A percentile compares a stretch with the other conserved stretches of the same genome.
phyloP scores from a whole-genome alignment of 2,329 filamentous ascomycete species.

The Colletotrichum acutatum region DNA sequence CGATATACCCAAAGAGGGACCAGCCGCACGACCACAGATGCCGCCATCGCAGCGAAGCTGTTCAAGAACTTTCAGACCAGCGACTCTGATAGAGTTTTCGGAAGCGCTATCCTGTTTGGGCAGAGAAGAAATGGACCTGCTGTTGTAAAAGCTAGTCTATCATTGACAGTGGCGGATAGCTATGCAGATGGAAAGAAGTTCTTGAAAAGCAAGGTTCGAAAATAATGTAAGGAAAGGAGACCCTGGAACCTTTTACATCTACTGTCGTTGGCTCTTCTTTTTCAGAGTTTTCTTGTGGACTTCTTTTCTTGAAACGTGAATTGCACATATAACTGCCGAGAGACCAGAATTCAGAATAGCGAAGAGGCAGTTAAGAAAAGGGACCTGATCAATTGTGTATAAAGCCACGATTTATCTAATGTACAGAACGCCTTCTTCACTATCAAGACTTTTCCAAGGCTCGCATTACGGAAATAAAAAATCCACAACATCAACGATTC shows the following conservation, averaged over 20 bases:
- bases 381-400: not conserved
- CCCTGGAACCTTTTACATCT: not conserved
- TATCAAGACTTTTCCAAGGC: not conserved
- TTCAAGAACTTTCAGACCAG: not conserved
- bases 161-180: not conserved
- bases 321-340: no score
- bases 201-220: not conserved
- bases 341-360: no score
- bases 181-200: not conserved
- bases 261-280: no score
- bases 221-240: not conserved
- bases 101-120: not conserved
- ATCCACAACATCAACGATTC: no score
- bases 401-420: not conserved
- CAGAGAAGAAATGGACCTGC: not conserved
- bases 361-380: not conserved
- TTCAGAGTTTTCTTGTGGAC: no score
- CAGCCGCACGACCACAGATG: not conserved
- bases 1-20: constrained; percentile 25
- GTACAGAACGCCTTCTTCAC: not conserved
- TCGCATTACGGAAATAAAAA: not conserved
- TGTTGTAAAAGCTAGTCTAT: not conserved
- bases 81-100: not conserved
- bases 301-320: no score
- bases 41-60: not conserved